These are phyloP conservation scores for Anthostomella pinea DNA, from an alignment of 2,329 filamentous ascomycete genomes.

Conservation along the genomic window DNA sequence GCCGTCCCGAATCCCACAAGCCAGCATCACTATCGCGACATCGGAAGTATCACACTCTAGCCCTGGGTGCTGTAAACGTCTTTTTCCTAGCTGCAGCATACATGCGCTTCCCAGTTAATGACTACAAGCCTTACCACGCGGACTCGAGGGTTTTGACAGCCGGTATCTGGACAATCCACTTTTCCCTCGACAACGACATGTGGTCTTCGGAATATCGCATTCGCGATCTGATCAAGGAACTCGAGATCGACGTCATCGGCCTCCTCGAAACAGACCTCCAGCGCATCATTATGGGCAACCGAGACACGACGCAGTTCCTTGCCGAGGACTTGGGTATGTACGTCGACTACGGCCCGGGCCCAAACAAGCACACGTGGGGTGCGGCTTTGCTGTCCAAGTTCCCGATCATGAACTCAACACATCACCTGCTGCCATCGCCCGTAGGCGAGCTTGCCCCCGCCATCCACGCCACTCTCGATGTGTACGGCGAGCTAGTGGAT, in stretches of 20 bases:
- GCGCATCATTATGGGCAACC: constrained; percentile 99
- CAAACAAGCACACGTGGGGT: constrained; percentile 99
- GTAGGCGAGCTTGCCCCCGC: constrained; percentile 93
- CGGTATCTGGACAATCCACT: constrained; percentile 98
- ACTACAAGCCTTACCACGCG: constrained; percentile 86
- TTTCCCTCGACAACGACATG: constrained; percentile 97
- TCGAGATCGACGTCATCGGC: constrained; percentile 98
- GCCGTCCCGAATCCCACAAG: constrained; percentile 37
- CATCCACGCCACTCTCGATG: constrained; percentile 93
- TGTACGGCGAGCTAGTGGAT: constrained; percentile 85
- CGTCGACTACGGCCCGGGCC: constrained; percentile 92
- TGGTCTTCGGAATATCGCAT: constrained; percentile 95
- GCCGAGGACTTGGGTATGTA: constrained; percentile 99
- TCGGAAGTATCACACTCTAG: constrained; percentile 50
- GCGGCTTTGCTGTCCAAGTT: constrained; percentile 92
- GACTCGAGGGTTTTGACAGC: constrained; percentile 83
- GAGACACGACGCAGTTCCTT: constrained; percentile 90
- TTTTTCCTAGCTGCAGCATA: constrained; percentile 79
- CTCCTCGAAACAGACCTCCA: constrained; percentile 90
- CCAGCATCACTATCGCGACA: constrained; percentile 37
- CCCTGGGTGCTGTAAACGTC: constrained; percentile 74
- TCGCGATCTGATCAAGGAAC: constrained; percentile 83
- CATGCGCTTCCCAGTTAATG: constrained; percentile 85
- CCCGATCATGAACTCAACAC: constrained; percentile 93
- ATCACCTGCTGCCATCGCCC: constrained; percentile 89